Evolutionary conservation across 208 protist species (phyloP), one percentile per base, ranked within the genome.

Genomic region (Crithidia acanthocephali): DNA sequence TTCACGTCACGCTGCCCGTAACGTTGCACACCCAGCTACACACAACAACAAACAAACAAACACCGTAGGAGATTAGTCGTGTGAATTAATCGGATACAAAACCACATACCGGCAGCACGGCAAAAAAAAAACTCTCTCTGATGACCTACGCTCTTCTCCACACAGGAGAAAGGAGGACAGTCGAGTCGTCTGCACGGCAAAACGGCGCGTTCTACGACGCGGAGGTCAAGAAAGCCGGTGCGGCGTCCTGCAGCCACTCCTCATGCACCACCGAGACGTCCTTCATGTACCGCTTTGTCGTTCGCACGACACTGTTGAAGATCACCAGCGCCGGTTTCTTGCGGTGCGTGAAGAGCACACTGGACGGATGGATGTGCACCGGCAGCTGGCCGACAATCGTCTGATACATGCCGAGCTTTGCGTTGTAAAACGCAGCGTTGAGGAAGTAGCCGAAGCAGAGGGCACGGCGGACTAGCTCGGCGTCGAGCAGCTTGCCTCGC

Each of bases 281-380:
- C 66, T 95, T 94, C 88, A 97, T 96, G 80, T 95, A 97, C 35
- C 85, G 81, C 72, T 94, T 95, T 22, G 86, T 95, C 9, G 93
- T 97, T 28, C 85, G 86, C 23, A 97, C 90, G 11, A 97, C 86
- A 56, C 80, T 94, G 79, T 93, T 90, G 71, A 95, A 97, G 13
- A 97, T 56, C 1, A 97, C 89, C 6, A 97, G 59, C 25, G 91
- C 80, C 0, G 93, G 90, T 55, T 95, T 95, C 60, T 79, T 85
- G 40, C 93, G 87, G 44, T 88, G 81, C 1, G 81, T 75, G 62
- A 97, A 97, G 45, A 97, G 82, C 8, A 94, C 87, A 60, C 89
- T 95, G 23, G 90, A 94, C 0, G 93, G 93, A 66, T 97, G 93
- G 18, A 97, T 75, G 73, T 94, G 79, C 11, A 97, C 90, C 0